Evolutionary conservation across 192 early-diverging fungal genomes (phyloP).

Genomic region (Oehlia diaphana): DNA sequence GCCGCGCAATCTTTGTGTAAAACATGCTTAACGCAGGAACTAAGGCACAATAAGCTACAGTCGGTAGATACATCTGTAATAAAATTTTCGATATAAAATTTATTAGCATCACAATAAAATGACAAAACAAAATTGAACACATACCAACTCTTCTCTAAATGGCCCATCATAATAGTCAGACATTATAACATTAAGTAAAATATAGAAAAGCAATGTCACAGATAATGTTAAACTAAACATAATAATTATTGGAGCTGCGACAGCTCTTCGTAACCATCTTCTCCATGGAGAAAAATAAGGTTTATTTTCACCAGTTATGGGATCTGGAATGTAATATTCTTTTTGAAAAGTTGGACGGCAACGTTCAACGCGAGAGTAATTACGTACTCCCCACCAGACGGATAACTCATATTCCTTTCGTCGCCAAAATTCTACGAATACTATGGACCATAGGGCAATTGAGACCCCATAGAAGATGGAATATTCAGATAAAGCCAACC

Average conservation of each 20-base stretch:
- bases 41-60: slow-evolving; percentile 68
- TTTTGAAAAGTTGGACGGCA: slow-evolving; percentile 72
- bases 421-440: slow-evolving; percentile 83
- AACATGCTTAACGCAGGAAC: slow-evolving; percentile 69
- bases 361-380: slow-evolving; percentile 58
- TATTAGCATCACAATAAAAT: neutral
- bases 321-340: slow-evolving; percentile 57
- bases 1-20: slow-evolving; percentile 62
- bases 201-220: slow-evolving; percentile 66
- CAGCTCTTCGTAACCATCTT: slow-evolving; percentile 63
- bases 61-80: slow-evolving; percentile 66
- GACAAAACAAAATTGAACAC: neutral
- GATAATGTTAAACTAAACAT: slow-evolving; percentile 60
- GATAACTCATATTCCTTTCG: slow-evolving; percentile 73
- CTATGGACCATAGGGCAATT: slow-evolving; percentile 66
- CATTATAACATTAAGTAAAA: slow-evolving; percentile 73
- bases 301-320: slow-evolving; percentile 69
- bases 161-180: slow-evolving; percentile 85
- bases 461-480: slow-evolving; percentile 65
- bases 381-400: slow-evolving; percentile 72
- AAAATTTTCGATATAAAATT: neutral
- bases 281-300: slow-evolving; percentile 74
- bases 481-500: slow-evolving; percentile 52
- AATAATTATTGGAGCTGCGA: slow-evolving; percentile 57
- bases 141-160: slow-evolving; percentile 54